phyloP scores from a whole-genome alignment of 768 basidiomycete genomes.

The Cubamyces lactineus region DNA sequence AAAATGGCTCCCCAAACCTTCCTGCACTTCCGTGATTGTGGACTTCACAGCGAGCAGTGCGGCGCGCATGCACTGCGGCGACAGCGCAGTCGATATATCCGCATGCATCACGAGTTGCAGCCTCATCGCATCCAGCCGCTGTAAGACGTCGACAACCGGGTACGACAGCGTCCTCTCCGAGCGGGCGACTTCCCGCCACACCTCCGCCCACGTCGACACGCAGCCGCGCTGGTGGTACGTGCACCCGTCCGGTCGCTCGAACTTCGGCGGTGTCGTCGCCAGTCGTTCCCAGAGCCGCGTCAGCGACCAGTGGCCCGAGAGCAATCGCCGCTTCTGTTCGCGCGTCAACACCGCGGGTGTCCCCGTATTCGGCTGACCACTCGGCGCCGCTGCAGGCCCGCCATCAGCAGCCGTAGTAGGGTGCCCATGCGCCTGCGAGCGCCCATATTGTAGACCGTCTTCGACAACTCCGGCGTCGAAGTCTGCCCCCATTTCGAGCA shows the following conservation, averaged over 20 bases:
- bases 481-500: constrained; percentile 32
- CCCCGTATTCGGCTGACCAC: constrained; percentile 2
- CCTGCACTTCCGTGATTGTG: constrained; percentile 28
- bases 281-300: constrained; percentile 39
- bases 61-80: constrained; percentile 38
- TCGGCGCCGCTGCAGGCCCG: background rate
- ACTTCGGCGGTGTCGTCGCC: constrained; percentile 33
- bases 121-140: constrained; percentile 39
- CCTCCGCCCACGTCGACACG: constrained; percentile 40
- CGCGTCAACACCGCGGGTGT: constrained; percentile 31
- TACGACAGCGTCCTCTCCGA: constrained; percentile 31
- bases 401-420: background rate
- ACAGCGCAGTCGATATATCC: constrained; percentile 38
- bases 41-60: constrained; percentile 40
- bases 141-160: constrained; percentile 40
- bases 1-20: constrained; percentile 29
- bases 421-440: background rate
- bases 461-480: constrained; percentile 25
- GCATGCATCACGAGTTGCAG: constrained; percentile 36
- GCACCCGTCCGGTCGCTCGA: constrained; percentile 38
- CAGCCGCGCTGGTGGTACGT: constrained; percentile 41
- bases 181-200: constrained; percentile 38
- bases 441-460: constrained; percentile 15
- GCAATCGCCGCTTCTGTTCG: constrained; percentile 38
- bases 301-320: constrained; percentile 42